A percentile compares a stretch with the other conserved stretches of the same genome.
phyloP scores from a whole-genome alignment of 2,329 filamentous ascomycete species.

The Colletotrichum higginsianum region DNA sequence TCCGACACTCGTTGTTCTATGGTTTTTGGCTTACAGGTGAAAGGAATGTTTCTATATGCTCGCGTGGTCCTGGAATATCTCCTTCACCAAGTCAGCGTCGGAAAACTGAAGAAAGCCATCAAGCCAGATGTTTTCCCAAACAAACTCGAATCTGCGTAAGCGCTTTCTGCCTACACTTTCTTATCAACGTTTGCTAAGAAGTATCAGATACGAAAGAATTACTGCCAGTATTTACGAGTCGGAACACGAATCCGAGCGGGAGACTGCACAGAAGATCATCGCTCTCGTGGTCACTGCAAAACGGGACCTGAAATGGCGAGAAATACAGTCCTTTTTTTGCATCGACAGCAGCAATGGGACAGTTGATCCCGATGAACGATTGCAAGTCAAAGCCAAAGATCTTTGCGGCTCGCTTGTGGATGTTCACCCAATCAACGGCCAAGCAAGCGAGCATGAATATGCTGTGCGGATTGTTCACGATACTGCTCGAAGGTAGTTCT shows the following conservation, averaged over 20 bases:
- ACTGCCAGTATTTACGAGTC: background rate
- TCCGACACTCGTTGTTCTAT: no score
- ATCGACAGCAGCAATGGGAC: background rate
- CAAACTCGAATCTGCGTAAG: background rate
- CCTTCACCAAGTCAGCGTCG: background rate
- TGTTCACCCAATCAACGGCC: background rate
- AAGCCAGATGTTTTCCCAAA: background rate
- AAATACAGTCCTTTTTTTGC: conserved; percentile 8
- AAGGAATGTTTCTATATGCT: conserved; percentile 3
- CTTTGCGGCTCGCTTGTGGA: conserved; percentile 8
- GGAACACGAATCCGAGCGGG: background rate
- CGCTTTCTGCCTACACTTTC: background rate
- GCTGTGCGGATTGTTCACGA: conserved; percentile 5
- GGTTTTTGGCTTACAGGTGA: background rate
- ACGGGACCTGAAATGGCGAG: conserved; percentile 8
- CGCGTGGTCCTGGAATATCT: background rate
- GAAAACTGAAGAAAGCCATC: background rate
- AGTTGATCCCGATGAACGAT: background rate
- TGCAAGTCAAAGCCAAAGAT: background rate
- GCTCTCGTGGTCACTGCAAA: background rate
- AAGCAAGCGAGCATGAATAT: background rate
- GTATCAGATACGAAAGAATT: background rate
- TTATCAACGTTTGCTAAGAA: background rate
- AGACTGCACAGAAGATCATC: background rate
- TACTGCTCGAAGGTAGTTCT: background rate